These are phyloP conservation scores for Ensete glaucum DNA, from an alignment of 176 grass and related monocot species.

Conservation along the genomic window DNA sequence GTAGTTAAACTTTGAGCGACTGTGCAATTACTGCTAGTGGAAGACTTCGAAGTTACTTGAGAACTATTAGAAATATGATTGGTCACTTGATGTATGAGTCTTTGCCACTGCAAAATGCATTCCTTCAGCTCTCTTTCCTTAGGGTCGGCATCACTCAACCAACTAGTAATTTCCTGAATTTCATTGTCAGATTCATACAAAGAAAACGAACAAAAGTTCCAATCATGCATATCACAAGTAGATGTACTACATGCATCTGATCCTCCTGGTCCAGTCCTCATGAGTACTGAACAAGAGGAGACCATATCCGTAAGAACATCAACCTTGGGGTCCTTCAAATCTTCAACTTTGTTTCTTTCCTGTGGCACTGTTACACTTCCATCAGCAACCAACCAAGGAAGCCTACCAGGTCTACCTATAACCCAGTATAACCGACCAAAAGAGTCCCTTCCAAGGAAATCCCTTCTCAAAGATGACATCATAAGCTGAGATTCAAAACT, in stretches of 20 bases:
- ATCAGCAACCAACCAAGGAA: conserved; percentile 66
- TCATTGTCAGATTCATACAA: conserved; percentile 80
- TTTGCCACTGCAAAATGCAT: conserved; percentile 73
- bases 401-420: conserved; percentile 64
- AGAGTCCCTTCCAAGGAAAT: conserved; percentile 81
- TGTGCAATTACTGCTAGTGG: conserved; percentile 22
- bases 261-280: not conserved
- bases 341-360: conserved; percentile 35
- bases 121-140: conserved; percentile 87
- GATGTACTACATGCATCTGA: conserved; percentile 37
- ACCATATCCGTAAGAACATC: not conserved
- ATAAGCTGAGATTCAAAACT: conserved; percentile 57
- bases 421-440: conserved; percentile 79
- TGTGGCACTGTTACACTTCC: conserved; percentile 48
- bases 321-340: conserved; percentile 23
- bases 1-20: conserved; percentile 35
- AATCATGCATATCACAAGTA: conserved; percentile 42
- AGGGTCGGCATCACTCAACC: conserved; percentile 65
- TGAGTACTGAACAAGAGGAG: not conserved
- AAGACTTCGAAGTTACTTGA: conserved; percentile 19
- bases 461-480: conserved; percentile 73
- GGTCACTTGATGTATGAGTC: conserved; percentile 34
- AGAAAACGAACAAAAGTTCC: conserved; percentile 44
- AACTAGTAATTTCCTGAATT: conserved; percentile 58
- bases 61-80: conserved; percentile 27